Evolutionary conservation across 371 early-diverging fungal species (phyloP).

Genomic region (Syncephalastrum contaminatum): DNA sequence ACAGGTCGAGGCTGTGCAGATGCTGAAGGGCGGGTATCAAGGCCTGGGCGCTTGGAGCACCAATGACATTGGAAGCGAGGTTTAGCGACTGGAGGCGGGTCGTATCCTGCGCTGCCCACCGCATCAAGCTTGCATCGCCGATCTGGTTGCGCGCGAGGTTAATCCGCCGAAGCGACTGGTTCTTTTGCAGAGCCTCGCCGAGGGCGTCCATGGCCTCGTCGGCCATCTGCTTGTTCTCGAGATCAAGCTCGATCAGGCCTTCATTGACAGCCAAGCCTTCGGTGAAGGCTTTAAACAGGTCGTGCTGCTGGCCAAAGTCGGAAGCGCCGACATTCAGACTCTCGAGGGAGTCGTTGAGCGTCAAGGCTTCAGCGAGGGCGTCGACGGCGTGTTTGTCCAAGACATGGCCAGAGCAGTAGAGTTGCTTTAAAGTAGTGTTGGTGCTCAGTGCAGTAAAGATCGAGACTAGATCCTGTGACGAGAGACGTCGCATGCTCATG

Average conservation of each 20-base stretch:
- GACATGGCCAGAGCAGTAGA: constrained; percentile 60
- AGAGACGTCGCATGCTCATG: constrained; percentile 57
- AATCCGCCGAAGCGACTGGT: constrained; percentile 33
- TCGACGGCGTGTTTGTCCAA: constrained; percentile 42
- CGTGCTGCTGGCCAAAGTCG: constrained; percentile 36
- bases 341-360: constrained; percentile 49
- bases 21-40: constrained; percentile 26
- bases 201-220: constrained; percentile 5
- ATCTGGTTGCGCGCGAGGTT: constrained; percentile 53
- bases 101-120: background rate
- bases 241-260: constrained; percentile 49
- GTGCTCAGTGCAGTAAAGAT: constrained; percentile 49
- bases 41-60: constrained; percentile 29
- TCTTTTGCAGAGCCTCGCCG: constrained; percentile 19
- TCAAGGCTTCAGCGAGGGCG: constrained; percentile 39
- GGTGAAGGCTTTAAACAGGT: constrained; percentile 33
- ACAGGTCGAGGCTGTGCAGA: constrained; percentile 49
- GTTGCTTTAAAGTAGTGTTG: constrained; percentile 49
- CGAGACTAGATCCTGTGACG: constrained; percentile 42
- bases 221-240: constrained; percentile 56
- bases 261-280: constrained; percentile 55
- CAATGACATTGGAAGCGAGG: constrained; percentile 47
- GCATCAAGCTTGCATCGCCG: constrained; percentile 21
- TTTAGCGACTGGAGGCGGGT: constrained; percentile 32
- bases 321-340: constrained; percentile 50